Evolutionary conservation across 108 stramenopile genomes (phyloP), one percentile per base, ranked within the genome.

Genomic region (Cylindrotheca closterium): DNA sequence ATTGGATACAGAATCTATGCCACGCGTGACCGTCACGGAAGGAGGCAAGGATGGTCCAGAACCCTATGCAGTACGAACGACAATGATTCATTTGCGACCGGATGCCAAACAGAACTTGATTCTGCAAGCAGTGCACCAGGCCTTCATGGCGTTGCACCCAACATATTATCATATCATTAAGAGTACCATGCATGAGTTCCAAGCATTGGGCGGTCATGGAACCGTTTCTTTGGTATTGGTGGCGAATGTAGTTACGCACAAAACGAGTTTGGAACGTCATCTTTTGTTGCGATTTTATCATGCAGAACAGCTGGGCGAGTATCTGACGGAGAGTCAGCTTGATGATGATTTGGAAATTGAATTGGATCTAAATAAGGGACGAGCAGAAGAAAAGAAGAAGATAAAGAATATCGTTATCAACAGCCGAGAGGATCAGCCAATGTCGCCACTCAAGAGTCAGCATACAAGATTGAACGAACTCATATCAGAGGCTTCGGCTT

Each of bases 171-270:
- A 51, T 3, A 30, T 71, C 3, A 4, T 58, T 18, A 54, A 60
- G 22, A 63, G 59, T 34, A 52, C 70, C n/a, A 42, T 45, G 23
- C 53, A 64, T n/a, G 53, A 37, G 15, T 71, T 63, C 30, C 70
- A 71, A 49, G 70, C 70, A 5, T 63, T 71, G 30, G 70, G 70
- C 18, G 70, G 48, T n/a, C 46, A 71, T 30, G 70, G 62, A 19
- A 64, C 25, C 18, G 34, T 31, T 34, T 48, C 70, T 15, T 42
- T 61, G 26, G 22, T 71, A 1, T 15, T 63, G 28, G 30, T 42
- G 56, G 70, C 70, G 7, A 42, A 47, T 23, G 25, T 57, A 49
- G 55, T 30, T 22, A 47, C 51, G 17, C 47, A 64, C 31, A 53
- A 0, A 19, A 22, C 60, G 47, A 37, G 29, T 5, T 33, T 71